Evolutionary conservation across 805 yeast species (phyloP), one percentile per base, ranked within the genome.

Genomic region (Clavispora fructus): DNA sequence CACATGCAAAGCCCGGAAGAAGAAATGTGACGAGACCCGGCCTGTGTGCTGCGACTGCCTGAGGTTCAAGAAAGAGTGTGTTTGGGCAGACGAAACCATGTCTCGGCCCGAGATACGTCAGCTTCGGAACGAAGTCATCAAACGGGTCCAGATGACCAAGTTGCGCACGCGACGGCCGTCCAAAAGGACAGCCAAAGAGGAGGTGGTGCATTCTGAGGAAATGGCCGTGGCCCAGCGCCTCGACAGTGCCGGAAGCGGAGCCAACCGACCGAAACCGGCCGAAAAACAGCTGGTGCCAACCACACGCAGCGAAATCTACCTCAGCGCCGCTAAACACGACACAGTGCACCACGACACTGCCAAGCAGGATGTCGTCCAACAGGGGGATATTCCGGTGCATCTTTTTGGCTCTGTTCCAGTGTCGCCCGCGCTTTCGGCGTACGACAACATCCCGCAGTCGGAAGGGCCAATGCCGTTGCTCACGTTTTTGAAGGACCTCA

Each of bases 1-100:
- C 33, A 83, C 87, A 0, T 83, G 90, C 62, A 83, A 83, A 56
- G 68, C 78, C 32, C 64, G 89, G 38, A 83, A 82, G 69, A 80
- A 79, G 56, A 69, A 79, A 52, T 79, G 84, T 56, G 74, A 77
- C 51, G 82, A 78, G 53, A 50, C 47, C 7, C 67, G 65, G 46
- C 84, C 84, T 1, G 54, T 63, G 1, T 79, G 84, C 56, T 68
- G 75, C 1, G 82, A 74, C 53, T 79, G 84, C 50, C 14, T 27
- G 10, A 57, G 83, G 35, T 61, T 79, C 37, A 56, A 63, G 9
- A 71, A 78, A 51, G 63, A 69, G 40, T 79, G 84, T 55, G 67
- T 67, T 16, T 79, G 79, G 72, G 60, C 71, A 2, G 77, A 77
- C 27, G 62, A 62, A 1, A 49, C 53, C 27, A 78, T 79, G 83